Percentiles rank a stretch among this genome's conserved stretches.
Conservation (phyloP, 139 green algal species). For the Picochlorum sp. region DNA sequence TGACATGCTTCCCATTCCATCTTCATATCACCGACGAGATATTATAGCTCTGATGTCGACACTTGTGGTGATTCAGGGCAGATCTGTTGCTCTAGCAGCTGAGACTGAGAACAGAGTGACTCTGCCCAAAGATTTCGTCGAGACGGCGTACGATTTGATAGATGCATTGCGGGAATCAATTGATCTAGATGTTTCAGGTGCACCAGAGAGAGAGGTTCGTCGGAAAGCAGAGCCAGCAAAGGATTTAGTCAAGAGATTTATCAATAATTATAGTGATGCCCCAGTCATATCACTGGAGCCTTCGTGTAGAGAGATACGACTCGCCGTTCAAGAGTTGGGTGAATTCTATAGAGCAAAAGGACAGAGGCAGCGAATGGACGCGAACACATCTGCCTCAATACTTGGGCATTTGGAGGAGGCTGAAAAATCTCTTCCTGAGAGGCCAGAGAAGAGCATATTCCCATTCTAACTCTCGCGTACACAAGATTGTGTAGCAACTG, state of each 20-base stretch:
- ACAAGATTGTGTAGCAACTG: background rate
- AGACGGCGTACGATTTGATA: constrained; percentile 19
- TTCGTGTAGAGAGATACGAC: constrained; percentile 6
- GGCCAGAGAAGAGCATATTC: constrained; percentile 1
- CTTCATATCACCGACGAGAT: background rate
- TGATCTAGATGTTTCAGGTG: constrained; percentile 25
- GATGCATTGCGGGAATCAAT: constrained; percentile 33
- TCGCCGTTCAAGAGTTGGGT: constrained; percentile 24
- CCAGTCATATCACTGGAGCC: constrained; percentile 8
- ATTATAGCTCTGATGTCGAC: background rate
- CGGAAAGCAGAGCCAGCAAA: constrained; percentile 31
- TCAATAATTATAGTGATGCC: constrained; percentile 16
- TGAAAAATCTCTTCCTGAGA: constrained; percentile 17
- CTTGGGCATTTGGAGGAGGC: constrained; percentile 16
- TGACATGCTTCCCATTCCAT: too few relatives aligned
- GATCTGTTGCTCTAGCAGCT: constrained; percentile 1
- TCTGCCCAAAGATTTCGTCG: constrained; percentile 22
- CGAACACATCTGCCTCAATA: constrained; percentile 4
- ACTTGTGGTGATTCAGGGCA: background rate
- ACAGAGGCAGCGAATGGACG: constrained; percentile 13
- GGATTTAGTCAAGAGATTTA: constrained; percentile 23
- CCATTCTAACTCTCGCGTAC: constrained; percentile 9
- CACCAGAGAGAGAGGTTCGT: constrained; percentile 32
- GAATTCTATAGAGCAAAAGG: constrained; percentile 24
- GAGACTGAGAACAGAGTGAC: background rate